Conservation (phyloP, 2,329 filamentous ascomycete genomes). For the Cladobotryum protrusum region DNA sequence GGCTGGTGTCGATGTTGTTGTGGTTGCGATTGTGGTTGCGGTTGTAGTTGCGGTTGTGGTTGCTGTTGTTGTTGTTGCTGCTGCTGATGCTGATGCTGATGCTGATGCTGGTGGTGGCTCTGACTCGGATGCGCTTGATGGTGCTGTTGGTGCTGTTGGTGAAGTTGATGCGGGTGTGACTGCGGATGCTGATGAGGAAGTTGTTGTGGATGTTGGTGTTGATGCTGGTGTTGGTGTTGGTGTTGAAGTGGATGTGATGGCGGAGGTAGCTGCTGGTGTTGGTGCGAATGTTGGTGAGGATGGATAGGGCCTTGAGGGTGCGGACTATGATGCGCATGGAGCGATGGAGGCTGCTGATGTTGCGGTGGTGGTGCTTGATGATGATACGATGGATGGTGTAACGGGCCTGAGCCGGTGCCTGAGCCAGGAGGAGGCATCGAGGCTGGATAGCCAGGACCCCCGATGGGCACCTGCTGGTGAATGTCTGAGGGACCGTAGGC, state of each 20-base stretch:
- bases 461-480: slow-evolving; percentile 26
- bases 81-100: slow-evolving; percentile 1
- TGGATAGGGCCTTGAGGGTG: slow-evolving; percentile 14
- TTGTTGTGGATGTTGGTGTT: not conserved
- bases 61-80: slow-evolving; percentile 11
- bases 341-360: slow-evolving; percentile 10
- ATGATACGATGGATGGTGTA: slow-evolving; percentile 16
- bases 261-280: slow-evolving; percentile 8
- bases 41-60: slow-evolving; percentile 10
- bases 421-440: slow-evolving; percentile 16
- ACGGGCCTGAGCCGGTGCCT: slow-evolving; percentile 14
- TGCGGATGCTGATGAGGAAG: slow-evolving; percentile 8
- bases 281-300: slow-evolving; percentile 20
- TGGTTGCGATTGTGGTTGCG: not conserved
- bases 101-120: not conserved
- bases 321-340: slow-evolving; percentile 17
- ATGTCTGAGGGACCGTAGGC: slow-evolving; percentile 25
- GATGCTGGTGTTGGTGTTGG: slow-evolving; percentile 8
- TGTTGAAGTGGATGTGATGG: slow-evolving; percentile 8
- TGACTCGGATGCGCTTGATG: not conserved
- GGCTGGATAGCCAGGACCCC: slow-evolving; percentile 20
- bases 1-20: slow-evolving; percentile 5
- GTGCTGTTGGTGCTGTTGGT: slow-evolving; percentile 1
- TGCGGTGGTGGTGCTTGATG: slow-evolving; percentile 8
- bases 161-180: slow-evolving; percentile 14